Conservation (phyloP, 371 early-diverging fungal genomes). For the Syncephalastrum racemosum region DNA sequence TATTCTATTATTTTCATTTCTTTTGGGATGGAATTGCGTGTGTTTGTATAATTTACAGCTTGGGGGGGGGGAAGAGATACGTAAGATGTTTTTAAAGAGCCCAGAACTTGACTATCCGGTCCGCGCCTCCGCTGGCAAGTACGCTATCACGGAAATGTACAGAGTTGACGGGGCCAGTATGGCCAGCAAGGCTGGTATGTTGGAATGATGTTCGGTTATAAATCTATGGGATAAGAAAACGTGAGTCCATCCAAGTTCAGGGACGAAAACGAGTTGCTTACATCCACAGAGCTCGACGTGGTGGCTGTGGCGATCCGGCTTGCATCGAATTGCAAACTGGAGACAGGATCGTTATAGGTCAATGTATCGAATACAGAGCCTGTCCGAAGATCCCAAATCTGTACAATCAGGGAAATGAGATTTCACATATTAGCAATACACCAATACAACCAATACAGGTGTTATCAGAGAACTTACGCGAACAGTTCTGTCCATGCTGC, state of each 20-base stretch:
- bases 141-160: conserved; percentile 52
- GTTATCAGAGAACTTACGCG: conserved; percentile 42
- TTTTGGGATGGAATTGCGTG: too few relatives aligned
- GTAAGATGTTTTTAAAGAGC: conserved; percentile 25
- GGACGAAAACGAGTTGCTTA: conserved; percentile 18
- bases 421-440: neutral
- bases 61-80: neutral
- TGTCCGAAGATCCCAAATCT: conserved; percentile 86
- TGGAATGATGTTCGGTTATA: conserved; percentile 65
- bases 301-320: conserved; percentile 55
- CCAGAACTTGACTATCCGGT: conserved; percentile 62
- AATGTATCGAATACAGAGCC: conserved; percentile 66
- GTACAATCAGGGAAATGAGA: too few relatives aligned
- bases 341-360: conserved; percentile 54
- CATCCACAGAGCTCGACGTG: conserved; percentile 49
- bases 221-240: conserved; percentile 32
- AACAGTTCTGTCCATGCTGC: conserved; percentile 76
- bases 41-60: too few relatives aligned
- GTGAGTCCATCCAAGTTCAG: neutral
- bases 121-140: conserved; percentile 57
- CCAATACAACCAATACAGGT: conserved; percentile 1
- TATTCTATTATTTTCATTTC: too few relatives aligned
- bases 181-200: conserved; percentile 51
- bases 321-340: conserved; percentile 60
- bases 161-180: conserved; percentile 46